Conservation (phyloP, 768 basidiomycete species). For the Phlebiopsis flavidoalba region DNA sequence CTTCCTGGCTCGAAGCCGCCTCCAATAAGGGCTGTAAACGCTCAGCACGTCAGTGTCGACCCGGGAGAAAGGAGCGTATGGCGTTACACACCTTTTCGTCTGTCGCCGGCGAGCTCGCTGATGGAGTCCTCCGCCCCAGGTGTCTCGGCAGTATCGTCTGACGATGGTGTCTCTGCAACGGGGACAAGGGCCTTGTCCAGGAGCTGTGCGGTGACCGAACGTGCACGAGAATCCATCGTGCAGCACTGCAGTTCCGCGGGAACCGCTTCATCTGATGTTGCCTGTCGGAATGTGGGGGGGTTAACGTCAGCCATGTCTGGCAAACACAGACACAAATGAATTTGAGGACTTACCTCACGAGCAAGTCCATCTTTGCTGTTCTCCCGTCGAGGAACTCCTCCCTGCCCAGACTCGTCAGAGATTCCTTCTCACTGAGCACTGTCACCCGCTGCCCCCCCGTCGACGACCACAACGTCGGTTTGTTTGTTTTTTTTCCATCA, state of each 20-base stretch:
- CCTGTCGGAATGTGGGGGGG: neutral
- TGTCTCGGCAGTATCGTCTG: conserved; percentile 10
- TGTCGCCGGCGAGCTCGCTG: neutral
- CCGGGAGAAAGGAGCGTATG: neutral
- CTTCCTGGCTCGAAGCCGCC: conserved; percentile 12
- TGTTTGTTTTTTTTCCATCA: conserved; percentile 23
- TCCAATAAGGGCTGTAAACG: conserved; percentile 1
- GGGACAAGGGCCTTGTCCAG: conserved; percentile 36
- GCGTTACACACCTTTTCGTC: conserved; percentile 8
- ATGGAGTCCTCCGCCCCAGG: conserved; percentile 16
- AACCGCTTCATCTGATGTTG: conserved; percentile 37
- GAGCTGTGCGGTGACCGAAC: conserved; percentile 55
- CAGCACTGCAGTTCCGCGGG: conserved; percentile 55
- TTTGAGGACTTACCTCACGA: conserved; percentile 53
- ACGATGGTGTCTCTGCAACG: conserved; percentile 6
- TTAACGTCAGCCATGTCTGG: neutral
- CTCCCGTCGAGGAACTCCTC: conserved; percentile 75
- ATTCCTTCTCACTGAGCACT: conserved; percentile 73
- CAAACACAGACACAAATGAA: conserved; percentile 2
- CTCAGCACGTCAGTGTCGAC: neutral
- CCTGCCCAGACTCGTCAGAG: conserved; percentile 61
- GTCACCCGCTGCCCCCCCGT: conserved; percentile 32
- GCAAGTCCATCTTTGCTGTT: conserved; percentile 57
- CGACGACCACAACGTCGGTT: conserved; percentile 37
- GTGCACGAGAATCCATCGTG: too few species aligned